Base-by-base conservation (phyloP, 2,329 filamentous ascomycete genomes). In the Cyanodermella asteris region DNA sequence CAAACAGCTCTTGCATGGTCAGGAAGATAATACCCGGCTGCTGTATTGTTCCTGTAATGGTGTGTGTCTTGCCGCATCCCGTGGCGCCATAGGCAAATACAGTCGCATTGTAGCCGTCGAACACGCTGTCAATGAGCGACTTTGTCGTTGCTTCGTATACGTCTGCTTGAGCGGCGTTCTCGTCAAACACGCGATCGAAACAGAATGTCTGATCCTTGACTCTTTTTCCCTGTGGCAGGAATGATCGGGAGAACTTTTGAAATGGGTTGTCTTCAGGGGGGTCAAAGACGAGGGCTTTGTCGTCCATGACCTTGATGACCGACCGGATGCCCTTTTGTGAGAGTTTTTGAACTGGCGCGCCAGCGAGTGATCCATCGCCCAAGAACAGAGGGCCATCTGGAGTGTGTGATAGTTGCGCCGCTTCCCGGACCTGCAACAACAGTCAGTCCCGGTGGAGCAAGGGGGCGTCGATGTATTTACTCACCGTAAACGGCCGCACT, bases 61-160 rank as follows among this genome's bases (percentile, higher is more conserved):
- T 97, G 48, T 97, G 87, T 13, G 87, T 97, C 55, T 97, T 97
- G 49, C 87, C 87, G 49, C 87, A 97, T 19, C 87, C 87, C 1
- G 87, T 97, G 19, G 87, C 87, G 37, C 87, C 87, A 48, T 97
- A 97, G 24, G 87, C 87, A 46, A 97, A 97, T 4, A 97, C 87
- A 0, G 87, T 97, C 23, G 87, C 87, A 56, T 97, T 97, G 59
- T 93, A 97, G 36, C 87, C 87, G 37, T 97, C 82, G 30, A 97
- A 60, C 10, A 97, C 82, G 44, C 74, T 93, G 46, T 94, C 84
- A 32, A 97, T 64, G n/a, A 97, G 64, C 28, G 57, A 67, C 47
- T 73, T 76, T 2, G 84, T 91, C 1, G 87, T 94, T 9, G 77
- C 64, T 47, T 94, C 87, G 56, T 94, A 97, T 1, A 97, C 78